Evolutionary conservation across 306 rosid species (phyloP), one percentile per base, ranked within the genome.

Genomic region (Vigna hirtella): DNA sequence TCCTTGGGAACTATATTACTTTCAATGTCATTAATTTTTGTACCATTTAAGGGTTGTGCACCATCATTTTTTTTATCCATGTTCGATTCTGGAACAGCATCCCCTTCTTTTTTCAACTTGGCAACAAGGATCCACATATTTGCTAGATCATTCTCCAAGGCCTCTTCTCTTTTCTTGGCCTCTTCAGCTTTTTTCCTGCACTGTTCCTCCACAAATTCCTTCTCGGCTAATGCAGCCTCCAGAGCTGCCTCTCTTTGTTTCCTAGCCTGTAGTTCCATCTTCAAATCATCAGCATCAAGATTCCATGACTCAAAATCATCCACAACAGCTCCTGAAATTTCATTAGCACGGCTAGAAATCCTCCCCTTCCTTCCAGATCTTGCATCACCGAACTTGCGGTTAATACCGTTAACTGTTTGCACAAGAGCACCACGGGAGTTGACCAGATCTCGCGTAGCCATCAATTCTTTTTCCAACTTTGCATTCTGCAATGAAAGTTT

Each of bases 121-220:
- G 99, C 99, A 75, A 96, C 99, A 83, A 96, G 94, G 64, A 96
- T 96, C 99, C 99, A 96, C 99, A 96, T 96, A 89, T 91, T 96
- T 58, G 99, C 98, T 77, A 96, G 88, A 86, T 96, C 99, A 67
- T 96, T 96, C 89, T 96, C 99, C 69, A 96, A 79, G 76, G 99
- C 96, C 71, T 86, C 96, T 80, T 96, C 99, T 83, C 92, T 91
- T 87, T 87, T 93, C 90, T 93, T 93, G 82, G 94, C 89, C 78
- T 91, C 99, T 65, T 96, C 98, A 77, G 79, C 83, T 84, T 86
- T 93, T 89, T 82, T 93, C 83, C 94, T 87, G 82, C 74, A 90
- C 69, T 96, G 97, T 61, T 86, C 93, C 86, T 96, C 98, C 28
- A 93, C 61, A 73, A 79, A 87, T 74, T 96, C 97, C 89, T 93